phyloP scores from a whole-genome alignment of 2,329 filamentous ascomycete genomes.

The Colletotrichum phormii region DNA sequence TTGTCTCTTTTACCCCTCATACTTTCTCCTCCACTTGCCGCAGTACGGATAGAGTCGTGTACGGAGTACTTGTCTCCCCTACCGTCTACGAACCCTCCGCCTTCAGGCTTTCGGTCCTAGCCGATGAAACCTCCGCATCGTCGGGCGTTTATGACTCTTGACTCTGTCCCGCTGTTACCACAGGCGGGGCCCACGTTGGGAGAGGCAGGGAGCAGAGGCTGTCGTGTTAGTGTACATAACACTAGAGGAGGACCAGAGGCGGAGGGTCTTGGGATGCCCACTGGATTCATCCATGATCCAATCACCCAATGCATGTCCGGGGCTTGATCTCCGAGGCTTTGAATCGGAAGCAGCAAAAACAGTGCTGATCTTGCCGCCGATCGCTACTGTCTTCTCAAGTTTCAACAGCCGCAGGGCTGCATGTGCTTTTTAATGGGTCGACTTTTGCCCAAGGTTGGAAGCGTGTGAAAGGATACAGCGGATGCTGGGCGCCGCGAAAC shows the following conservation, averaged over 20 bases:
- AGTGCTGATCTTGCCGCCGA: constrained; percentile 18
- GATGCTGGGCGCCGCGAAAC: background rate
- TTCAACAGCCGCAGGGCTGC: background rate
- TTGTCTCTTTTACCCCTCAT: constrained; percentile 3
- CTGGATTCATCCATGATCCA: background rate
- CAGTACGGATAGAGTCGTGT: no score
- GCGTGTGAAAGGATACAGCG: background rate
- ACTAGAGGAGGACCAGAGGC: background rate
- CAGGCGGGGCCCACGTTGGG: background rate
- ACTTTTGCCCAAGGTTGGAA: background rate
- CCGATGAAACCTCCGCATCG: background rate
- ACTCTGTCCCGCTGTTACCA: background rate
- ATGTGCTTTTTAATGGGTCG: background rate
- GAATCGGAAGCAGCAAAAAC: background rate
- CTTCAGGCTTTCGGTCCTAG: background rate
- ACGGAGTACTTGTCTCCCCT: no score
- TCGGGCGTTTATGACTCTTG: background rate
- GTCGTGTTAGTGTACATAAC: background rate
- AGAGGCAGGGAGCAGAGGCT: background rate
- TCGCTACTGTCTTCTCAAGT: background rate
- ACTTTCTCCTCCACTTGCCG: background rate
- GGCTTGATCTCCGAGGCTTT: background rate
- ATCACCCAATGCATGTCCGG: background rate
- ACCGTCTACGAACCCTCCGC: background rate
- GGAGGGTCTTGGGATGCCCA: background rate